Evolutionary conservation across 495 filamentous ascomycete species (phyloP), one percentile per base, ranked within the genome.

Genomic region (Apodospora peruviana): DNA sequence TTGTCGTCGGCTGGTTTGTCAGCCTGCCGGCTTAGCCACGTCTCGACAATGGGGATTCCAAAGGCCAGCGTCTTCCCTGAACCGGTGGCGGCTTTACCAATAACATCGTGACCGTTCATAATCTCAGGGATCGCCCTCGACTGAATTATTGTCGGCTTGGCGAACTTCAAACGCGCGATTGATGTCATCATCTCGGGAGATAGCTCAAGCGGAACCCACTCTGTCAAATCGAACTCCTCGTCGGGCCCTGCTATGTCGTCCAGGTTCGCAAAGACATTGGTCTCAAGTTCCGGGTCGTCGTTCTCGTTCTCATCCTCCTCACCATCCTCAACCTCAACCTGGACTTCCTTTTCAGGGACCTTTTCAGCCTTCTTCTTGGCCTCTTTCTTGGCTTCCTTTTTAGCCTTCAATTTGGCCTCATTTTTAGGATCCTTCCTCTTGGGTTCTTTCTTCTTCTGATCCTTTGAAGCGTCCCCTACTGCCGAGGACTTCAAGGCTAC

Each of bases 11-110:
- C 18, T 73, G 36, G 61, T 16, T 68, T 63, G 29, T 66, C 61
- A 16, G 66, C 47, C 7, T 64, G 49, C 43, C 60, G 52, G 43
- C 62, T 66, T 11, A 88, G 56, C 73, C 77, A 88, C 47, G 70
- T 69, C 61, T 90, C 85, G 10, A 88, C 60, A 38, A 90, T 85
- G 1, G 88, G 88, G 50, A 93, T 86, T 0, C 82, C 88, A 59
- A 87, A 93, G 0, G 88, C 87, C 21, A 93, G 68, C 0, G 88
- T 93, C 64, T 93, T 93, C 20, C 88, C 88, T 21, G 87, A 91
- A 25, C 88, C 88, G 0, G 88, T 93, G 19, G 85, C 75, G 2
- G 88, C 88, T 61, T 91, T 90, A 23, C 87, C 86, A 50, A 91
- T 82, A 5, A 90, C 74, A 67, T 91, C 87, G 56, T 84, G 83